Evolutionary conservation across 345 rosid species (phyloP), one percentile per base, ranked within the genome.

Genomic region (Eucalyptus regnans): DNA sequence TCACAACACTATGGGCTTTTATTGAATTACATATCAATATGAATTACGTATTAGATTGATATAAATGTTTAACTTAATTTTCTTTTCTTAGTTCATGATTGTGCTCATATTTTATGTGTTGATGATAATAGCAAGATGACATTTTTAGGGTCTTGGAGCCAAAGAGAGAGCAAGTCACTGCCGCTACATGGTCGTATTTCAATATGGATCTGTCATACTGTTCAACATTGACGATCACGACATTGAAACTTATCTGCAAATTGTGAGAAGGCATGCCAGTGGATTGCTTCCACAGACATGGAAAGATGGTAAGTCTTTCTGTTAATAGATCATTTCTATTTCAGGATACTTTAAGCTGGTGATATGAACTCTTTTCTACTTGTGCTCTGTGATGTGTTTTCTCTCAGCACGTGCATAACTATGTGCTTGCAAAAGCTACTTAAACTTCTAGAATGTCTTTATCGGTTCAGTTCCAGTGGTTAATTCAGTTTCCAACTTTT

Each of bases 181-280:
- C 88, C 92, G 93, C 6, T 96, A 95, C 92, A 93, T 97, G 97
- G 94, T 97, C 80, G 96, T 96, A n/a, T 97, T 93, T 92, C 99
- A 96, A 58, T 96, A 96, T 90, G 99, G 99, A 79, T 97, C 99
- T 90, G 97, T 95, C 86, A 96, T 97, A 92, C 93, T 97, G 88
- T 96, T 97, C 91, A 96, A 96, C 90, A 90, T 97, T 12, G 98
- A 95, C 66, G 98, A 95, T 83, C 92, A 87, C 86, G 98, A 96
- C 87, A 92, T 93, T 89, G 99, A 94, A 92, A 88, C 90, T 91
- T 93, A 94, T 90, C 92, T 97, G 81, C 93, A 93, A 88, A 92
- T 95, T 50, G 96, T 95, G 89, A 92, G 94, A 68, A 95, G 94
- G 89, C 95, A 95, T 94, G 95, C 96, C 91, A 95, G 96, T 56